These are phyloP conservation scores for Metschnikowia cerradonensis DNA, from an alignment of 805 yeast genomes.

Conservation along the genomic window DNA sequence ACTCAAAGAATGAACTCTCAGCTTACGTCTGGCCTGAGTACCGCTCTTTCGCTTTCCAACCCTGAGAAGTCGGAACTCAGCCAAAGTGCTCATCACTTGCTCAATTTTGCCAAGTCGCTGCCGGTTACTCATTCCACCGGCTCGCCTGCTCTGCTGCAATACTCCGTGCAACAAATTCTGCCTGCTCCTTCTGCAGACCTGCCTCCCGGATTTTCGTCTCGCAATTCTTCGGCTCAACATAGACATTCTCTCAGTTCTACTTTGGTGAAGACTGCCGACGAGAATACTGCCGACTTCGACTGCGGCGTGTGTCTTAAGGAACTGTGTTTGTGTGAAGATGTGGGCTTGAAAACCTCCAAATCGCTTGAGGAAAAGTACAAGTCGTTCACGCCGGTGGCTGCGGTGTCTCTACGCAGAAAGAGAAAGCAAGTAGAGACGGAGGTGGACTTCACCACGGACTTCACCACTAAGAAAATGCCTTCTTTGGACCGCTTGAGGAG, in stretches of 20 bases:
- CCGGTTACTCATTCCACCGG: constrained; percentile 13
- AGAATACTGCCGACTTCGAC: constrained; percentile 27
- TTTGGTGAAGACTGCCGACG: background rate
- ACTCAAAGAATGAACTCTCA: background rate
- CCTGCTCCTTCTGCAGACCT: constrained; percentile 52
- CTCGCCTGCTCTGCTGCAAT: constrained; percentile 26
- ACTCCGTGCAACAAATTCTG: constrained; percentile 45
- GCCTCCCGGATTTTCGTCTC: constrained; percentile 21
- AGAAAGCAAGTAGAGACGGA: constrained; percentile 26
- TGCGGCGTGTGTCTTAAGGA: constrained; percentile 71
- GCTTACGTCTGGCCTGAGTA: background rate
- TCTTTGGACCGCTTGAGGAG: constrained; percentile 31
- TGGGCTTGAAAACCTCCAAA: constrained; percentile 35
- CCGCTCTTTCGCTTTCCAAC: background rate
- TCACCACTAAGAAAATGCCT: constrained; percentile 33
- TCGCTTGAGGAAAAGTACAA: constrained; percentile 33
- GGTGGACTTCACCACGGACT: constrained; percentile 54
- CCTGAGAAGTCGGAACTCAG: constrained; percentile 14
- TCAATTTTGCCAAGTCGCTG: constrained; percentile 18
- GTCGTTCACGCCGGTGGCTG: constrained; percentile 56
- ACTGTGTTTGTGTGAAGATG: constrained; percentile 60
- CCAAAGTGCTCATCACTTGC: constrained; percentile 20
- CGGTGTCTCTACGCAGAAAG: constrained; percentile 53
- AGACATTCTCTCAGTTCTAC: background rate
- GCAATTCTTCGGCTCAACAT: background rate